Conservation (phyloP, 2,329 filamentous ascomycete genomes). For the Hansfordia pulvinata region DNA sequence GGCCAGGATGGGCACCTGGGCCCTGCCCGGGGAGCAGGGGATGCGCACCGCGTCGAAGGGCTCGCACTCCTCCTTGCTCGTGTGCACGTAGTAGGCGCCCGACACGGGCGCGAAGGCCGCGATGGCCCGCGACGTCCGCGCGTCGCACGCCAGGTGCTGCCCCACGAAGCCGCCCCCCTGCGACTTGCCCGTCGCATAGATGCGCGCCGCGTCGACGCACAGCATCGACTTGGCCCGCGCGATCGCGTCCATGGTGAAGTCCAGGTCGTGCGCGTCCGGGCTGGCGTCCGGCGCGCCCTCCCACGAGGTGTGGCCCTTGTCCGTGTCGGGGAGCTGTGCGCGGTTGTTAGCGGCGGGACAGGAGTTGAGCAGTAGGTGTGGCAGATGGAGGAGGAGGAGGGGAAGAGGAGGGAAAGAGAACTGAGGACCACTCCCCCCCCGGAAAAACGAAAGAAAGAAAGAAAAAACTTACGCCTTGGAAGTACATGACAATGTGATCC, state of each 20-base stretch:
- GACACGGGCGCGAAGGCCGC: slow-evolving; percentile 7
- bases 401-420: too few species aligned
- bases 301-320: too few species aligned
- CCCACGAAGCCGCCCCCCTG: slow-evolving; percentile 6
- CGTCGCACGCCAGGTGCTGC: slow-evolving; percentile 5
- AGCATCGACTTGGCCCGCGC: slow-evolving; percentile 8
- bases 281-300: slow-evolving; percentile 3
- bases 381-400: too few species aligned
- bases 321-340: too few species aligned
- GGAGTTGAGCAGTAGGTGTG: too few species aligned
- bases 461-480: too few species aligned
- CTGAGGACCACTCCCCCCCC: too few species aligned
- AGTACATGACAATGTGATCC: too few species aligned
- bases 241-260: slow-evolving; percentile 5
- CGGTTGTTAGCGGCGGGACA: too few species aligned
- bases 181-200: slow-evolving; percentile 8
- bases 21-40: slow-evolving; percentile 18
- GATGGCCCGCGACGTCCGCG: slow-evolving; percentile 1
- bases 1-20: slow-evolving; percentile 26
- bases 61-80: too few species aligned
- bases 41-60: too few species aligned
- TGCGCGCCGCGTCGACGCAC: slow-evolving; percentile 6
- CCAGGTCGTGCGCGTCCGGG: slow-evolving; percentile 4
- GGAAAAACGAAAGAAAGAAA: too few species aligned
- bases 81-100: slow-evolving; percentile 8